Percentiles rank a stretch among this genome's conserved stretches.
phyloP scores from a whole-genome alignment of 306 rosid species.

The Mimosa bimucronata region DNA sequence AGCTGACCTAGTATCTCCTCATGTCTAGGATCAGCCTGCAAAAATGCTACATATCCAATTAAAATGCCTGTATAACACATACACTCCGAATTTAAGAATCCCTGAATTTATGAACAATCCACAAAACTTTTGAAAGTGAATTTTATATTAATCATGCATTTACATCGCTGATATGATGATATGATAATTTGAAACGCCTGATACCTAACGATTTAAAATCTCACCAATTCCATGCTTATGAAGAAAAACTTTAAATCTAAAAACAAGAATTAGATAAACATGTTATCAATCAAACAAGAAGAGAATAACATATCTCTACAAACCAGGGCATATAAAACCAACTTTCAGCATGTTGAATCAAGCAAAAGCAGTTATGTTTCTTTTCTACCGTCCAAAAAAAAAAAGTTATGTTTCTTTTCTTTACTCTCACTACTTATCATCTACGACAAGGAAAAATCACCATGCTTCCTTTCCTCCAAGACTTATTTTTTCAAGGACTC shows the following conservation, averaged over 20 bases:
- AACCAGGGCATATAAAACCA: neutral
- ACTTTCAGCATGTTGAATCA: neutral
- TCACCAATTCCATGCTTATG: neutral
- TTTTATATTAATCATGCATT: neutral
- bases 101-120: neutral
- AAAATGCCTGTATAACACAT: neutral
- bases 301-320: neutral
- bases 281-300: neutral
- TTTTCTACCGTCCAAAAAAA: too few relatives aligned
- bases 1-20: slow-evolving; percentile 78
- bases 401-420: neutral
- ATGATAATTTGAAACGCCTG: neutral
- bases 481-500: neutral
- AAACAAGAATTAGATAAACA: neutral
- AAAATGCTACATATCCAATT: slow-evolving; percentile 22
- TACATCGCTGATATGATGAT: neutral
- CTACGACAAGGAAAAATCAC: neutral
- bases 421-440: neutral
- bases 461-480: neutral
- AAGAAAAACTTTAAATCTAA: too few relatives aligned
- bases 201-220: neutral
- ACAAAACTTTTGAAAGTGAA: neutral
- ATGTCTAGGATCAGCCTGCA: slow-evolving; percentile 75
- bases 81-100: neutral
- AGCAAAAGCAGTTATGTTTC: neutral